These are phyloP conservation scores for Mycena belliarum DNA, from an alignment of 768 basidiomycete genomes.

Conservation along the genomic window DNA sequence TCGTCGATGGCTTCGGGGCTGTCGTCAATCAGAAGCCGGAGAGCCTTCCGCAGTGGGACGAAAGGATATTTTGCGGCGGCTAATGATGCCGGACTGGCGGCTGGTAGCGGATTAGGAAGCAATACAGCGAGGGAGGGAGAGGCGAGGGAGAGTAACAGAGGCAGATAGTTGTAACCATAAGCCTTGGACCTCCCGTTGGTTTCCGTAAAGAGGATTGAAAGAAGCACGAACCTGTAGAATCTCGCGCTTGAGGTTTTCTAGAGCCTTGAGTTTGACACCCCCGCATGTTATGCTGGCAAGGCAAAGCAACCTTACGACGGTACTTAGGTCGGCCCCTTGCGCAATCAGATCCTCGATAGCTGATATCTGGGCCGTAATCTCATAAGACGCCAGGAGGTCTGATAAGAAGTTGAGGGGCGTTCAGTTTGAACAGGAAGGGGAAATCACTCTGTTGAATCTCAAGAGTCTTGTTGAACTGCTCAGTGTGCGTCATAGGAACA, in stretches of 20 bases:
- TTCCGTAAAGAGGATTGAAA: conserved; percentile 20
- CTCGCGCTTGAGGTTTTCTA: conserved; percentile 91
- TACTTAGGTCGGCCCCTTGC: conserved; percentile 80
- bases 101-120: conserved; percentile 66
- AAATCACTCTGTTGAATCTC: conserved; percentile 93
- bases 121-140: conserved; percentile 68
- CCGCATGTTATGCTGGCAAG: conserved; percentile 83
- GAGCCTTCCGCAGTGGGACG: conserved; percentile 69
- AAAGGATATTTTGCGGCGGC: conserved; percentile 69
- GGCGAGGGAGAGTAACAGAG: conserved; percentile 64
- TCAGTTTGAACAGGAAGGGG: not conserved
- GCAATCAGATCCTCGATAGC: conserved; percentile 91
- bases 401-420: conserved; percentile 5
- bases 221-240: conserved; percentile 65
- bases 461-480: conserved; percentile 86
- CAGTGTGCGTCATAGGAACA: conserved; percentile 79
- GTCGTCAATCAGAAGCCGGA: conserved; percentile 92
- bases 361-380: conserved; percentile 74
- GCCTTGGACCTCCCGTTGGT: conserved; percentile 43
- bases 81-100: conserved; percentile 42
- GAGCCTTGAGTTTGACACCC: conserved; percentile 81
- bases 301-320: conserved; percentile 78
- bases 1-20: conserved; percentile 73
- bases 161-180: conserved; percentile 76
- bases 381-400: conserved; percentile 96